phyloP scores from a whole-genome alignment of 1,284 basidiomycete species.

The Cutaneotrichosporon sp. region DNA sequence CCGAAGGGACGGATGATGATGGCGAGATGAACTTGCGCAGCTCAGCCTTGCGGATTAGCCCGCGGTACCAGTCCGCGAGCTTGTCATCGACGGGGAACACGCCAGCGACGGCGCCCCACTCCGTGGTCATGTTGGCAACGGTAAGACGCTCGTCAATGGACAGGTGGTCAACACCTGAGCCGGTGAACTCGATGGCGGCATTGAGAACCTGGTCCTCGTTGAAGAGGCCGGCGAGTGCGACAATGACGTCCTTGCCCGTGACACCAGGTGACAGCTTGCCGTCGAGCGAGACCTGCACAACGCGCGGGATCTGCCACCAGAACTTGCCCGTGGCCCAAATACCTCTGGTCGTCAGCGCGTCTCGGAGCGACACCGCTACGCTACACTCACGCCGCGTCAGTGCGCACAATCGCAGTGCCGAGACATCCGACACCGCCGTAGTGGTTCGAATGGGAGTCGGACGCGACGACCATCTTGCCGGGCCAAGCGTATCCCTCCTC shows the following conservation, averaged over 20 bases:
- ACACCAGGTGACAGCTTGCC: slow-evolving; percentile 81
- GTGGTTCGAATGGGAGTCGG: slow-evolving; percentile 92
- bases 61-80: slow-evolving; percentile 82
- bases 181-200: slow-evolving; percentile 95
- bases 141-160: slow-evolving; percentile 89
- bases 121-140: slow-evolving; percentile 98
- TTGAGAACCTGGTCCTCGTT: slow-evolving; percentile 97
- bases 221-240: slow-evolving; percentile 93
- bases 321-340: slow-evolving; percentile 99
- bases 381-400: slow-evolving; percentile 50
- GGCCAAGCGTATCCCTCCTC: slow-evolving; percentile 97
- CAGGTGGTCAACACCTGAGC: slow-evolving; percentile 78
- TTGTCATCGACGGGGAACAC: slow-evolving; percentile 89
- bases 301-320: slow-evolving; percentile 98
- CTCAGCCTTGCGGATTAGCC: slow-evolving; percentile 70
- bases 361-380: too few relatives aligned
- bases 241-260: slow-evolving; percentile 97
- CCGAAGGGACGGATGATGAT: slow-evolving; percentile 40
- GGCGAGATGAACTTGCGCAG: slow-evolving; percentile 61
- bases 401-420: slow-evolving; percentile 92
- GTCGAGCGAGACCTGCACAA: slow-evolving; percentile 88
- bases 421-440: slow-evolving; percentile 97
- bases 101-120: slow-evolving; percentile 96
- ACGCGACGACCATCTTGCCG: slow-evolving; percentile 85
- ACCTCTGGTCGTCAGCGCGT: slow-evolving; percentile 53